A percentile compares a stretch with the other conserved stretches of the same genome.
These are phyloP conservation scores for Pigoraptor vietnamica DNA, from an alignment of 78 protist genomes.

Conservation along the genomic window DNA sequence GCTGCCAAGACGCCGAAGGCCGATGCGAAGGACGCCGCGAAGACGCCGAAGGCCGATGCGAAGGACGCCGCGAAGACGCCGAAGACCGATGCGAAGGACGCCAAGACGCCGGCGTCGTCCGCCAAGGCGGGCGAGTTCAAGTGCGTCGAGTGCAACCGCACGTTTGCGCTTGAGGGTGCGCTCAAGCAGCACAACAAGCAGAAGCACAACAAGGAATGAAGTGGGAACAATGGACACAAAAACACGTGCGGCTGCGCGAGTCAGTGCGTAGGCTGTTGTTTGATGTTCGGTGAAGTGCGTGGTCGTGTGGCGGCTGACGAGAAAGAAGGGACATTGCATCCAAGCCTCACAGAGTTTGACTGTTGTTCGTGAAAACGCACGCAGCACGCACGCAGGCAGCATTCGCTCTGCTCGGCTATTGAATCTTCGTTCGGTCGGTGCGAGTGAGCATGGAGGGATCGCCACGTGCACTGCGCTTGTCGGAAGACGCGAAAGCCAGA, in stretches of 20 bases:
- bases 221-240: neutral
- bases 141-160: neutral
- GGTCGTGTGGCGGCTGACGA: neutral
- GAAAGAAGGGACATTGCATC: neutral
- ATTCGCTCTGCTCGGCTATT: neutral
- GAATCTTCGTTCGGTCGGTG: neutral
- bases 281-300: neutral
- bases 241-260: neutral
- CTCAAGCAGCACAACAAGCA: neutral
- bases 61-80: too few species aligned
- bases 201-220: neutral
- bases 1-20: neutral
- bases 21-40: too few species aligned
- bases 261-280: neutral
- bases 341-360: too few species aligned
- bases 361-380: neutral
- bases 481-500: neutral
- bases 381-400: neutral
- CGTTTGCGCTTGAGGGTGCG: neutral
- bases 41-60: too few species aligned
- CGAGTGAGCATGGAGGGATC: neutral
- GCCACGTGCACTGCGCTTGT: neutral
- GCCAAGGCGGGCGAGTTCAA: neutral
- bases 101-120: neutral
- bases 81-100: neutral